These are phyloP conservation scores for Dictyostelium brefeldianum DNA, from an alignment of 78 protist species.

Conservation along the genomic window DNA sequence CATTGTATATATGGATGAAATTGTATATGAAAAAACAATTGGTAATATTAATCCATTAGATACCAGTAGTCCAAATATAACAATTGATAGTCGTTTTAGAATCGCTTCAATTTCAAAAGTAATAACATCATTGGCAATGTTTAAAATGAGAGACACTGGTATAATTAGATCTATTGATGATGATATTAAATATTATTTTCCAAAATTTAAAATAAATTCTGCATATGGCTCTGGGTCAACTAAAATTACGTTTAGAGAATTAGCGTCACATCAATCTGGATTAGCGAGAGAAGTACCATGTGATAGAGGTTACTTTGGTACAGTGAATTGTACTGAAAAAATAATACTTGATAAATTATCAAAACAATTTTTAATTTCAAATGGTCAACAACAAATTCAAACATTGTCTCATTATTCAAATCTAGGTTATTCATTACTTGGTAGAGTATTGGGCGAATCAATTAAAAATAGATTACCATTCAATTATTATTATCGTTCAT, in stretches of 20 bases:
- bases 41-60: constrained; percentile 26
- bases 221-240: no score
- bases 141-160: constrained; percentile 51
- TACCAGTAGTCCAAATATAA: neutral
- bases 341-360: constrained; percentile 23
- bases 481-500: neutral
- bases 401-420: constrained; percentile 29
- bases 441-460: neutral
- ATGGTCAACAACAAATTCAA: neutral
- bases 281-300: constrained; percentile 53
- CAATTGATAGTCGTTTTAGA: constrained; percentile 38
- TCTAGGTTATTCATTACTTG: constrained; percentile 21
- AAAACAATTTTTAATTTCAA: constrained; percentile 22
- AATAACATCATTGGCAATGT: constrained; percentile 62
- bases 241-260: constrained; percentile 38
- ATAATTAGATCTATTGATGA: constrained; percentile 41
- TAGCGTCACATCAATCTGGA: constrained; percentile 67
- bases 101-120: constrained; percentile 51
- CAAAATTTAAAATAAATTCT: constrained; percentile 29
- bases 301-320: neutral
- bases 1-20: constrained; percentile 18
- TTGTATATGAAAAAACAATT: constrained; percentile 26
- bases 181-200: constrained; percentile 33
- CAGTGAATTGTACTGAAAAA: constrained; percentile 10
- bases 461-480: neutral